phyloP scores from a whole-genome alignment of 1,284 basidiomycete genomes.

The Sporisorium graminicola region DNA sequence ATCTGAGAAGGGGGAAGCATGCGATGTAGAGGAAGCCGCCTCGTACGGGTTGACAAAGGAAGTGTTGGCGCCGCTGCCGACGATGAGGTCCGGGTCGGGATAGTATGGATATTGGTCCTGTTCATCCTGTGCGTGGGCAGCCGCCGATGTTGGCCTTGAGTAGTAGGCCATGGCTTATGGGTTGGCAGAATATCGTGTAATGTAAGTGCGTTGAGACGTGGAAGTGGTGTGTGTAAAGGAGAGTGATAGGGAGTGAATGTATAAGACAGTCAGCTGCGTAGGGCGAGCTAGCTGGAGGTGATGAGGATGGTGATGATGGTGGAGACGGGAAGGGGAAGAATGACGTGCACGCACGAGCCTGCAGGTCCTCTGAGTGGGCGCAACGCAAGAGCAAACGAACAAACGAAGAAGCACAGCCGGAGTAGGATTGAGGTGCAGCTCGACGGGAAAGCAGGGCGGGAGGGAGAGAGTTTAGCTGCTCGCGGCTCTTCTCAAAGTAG shows the following conservation, averaged over 20 bases:
- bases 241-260: background rate
- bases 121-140: slow-evolving; percentile 28
- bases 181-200: no score
- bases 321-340: slow-evolving; percentile 1
- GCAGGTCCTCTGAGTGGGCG: background rate
- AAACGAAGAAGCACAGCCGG: slow-evolving; percentile 10
- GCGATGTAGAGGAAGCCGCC: slow-evolving; percentile 10
- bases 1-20: slow-evolving; percentile 36
- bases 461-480: background rate
- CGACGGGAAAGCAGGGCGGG: no score
- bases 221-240: background rate
- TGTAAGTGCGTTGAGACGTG: background rate
- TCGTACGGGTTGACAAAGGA: slow-evolving; percentile 43
- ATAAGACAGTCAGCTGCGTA: background rate
- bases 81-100: slow-evolving; percentile 43
- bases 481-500: slow-evolving; percentile 8
- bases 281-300: background rate
- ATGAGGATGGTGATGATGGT: slow-evolving; percentile 2
- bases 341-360: slow-evolving; percentile 5
- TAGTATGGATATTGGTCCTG: slow-evolving; percentile 48
- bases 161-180: slow-evolving; percentile 37
- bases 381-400: background rate
- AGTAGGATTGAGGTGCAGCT: background rate
- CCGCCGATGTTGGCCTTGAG: slow-evolving; percentile 32
- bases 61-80: slow-evolving; percentile 21